Evolutionary conservation across 495 filamentous ascomycete genomes (phyloP).

Genomic region (Penicillium turbatum): DNA sequence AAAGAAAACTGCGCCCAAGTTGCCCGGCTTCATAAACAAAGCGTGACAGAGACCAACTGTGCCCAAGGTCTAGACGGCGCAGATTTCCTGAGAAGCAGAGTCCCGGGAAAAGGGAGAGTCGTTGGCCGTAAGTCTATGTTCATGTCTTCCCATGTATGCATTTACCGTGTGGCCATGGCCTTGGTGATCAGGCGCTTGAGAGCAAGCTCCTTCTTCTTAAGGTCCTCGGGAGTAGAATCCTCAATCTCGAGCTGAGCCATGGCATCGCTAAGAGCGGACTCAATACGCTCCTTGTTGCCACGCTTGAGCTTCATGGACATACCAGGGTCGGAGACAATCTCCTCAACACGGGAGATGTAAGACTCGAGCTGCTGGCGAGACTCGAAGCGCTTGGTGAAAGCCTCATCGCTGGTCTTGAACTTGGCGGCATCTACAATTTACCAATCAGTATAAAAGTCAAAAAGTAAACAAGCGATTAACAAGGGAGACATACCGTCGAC

Average conservation of each 20-base stretch:
- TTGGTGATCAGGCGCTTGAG: conserved; percentile 98
- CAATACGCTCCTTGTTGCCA: conserved; percentile 98
- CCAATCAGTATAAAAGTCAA: conserved; percentile 11
- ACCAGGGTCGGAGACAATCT: conserved; percentile 93
- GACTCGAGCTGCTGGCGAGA: conserved; percentile 97
- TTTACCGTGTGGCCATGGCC: conserved; percentile 86
- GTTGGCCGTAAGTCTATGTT: conserved; percentile 21
- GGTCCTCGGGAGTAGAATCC: conserved; percentile 84
- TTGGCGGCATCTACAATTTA: conserved; percentile 75
- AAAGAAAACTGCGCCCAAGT: conserved; percentile 30
- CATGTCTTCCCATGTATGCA: conserved; percentile 21
- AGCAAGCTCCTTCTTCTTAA: conserved; percentile 99
- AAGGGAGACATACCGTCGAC: conserved; percentile 62
- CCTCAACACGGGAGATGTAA: conserved; percentile 98
- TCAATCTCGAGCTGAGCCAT: conserved; percentile 86
- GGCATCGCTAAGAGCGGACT: conserved; percentile 81
- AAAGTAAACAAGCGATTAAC: neutral
- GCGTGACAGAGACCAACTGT: conserved; percentile 24
- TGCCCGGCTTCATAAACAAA: conserved; percentile 31
- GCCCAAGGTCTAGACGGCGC: conserved; percentile 24
- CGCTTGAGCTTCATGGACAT: conserved; percentile 98
- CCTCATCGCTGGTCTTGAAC: conserved; percentile 97
- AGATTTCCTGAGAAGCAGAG: conserved; percentile 15
- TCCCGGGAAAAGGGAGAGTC: conserved; percentile 14
- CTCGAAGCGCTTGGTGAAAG: conserved; percentile 99